These are phyloP conservation scores for Neurospora sublineolata DNA, from an alignment of 495 filamentous ascomycete species.

Conservation along the genomic window DNA sequence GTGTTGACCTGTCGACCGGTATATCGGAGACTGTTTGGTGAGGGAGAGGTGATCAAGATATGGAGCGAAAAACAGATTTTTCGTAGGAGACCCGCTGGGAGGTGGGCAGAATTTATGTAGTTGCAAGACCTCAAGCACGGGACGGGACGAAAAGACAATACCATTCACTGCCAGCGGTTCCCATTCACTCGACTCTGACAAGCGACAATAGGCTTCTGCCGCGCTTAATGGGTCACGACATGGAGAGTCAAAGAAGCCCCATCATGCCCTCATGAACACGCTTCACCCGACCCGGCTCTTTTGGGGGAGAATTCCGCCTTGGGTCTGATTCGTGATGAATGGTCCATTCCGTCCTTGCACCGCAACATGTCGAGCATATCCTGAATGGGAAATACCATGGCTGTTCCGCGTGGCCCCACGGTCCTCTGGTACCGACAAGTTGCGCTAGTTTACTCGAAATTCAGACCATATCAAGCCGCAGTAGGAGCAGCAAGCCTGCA, in stretches of 20 bases:
- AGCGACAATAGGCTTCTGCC: not conserved
- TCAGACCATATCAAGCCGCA: not conserved
- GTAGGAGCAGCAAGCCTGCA: no score
- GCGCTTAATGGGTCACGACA: not conserved
- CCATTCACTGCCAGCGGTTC: not conserved
- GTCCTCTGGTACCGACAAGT: not conserved
- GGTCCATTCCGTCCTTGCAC: not conserved
- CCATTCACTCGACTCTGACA: not conserved
- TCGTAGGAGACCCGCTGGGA: not conserved
- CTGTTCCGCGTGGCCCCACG: not conserved
- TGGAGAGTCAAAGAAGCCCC: not conserved
- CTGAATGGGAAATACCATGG: not conserved
- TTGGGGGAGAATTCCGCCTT: not conserved
- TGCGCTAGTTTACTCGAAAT: not conserved
- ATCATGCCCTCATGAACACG: not conserved
- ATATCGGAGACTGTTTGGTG: not conserved
- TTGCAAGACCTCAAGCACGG: not conserved
- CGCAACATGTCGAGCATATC: not conserved
- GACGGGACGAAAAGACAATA: not conserved
- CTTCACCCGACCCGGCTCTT: not conserved
- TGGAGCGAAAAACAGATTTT: not conserved
- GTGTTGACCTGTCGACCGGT: not conserved
- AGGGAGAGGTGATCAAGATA: not conserved
- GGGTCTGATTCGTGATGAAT: not conserved
- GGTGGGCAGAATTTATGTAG: not conserved